These are phyloP conservation scores for Dryadomyces quercivorus DNA, from an alignment of 2,329 filamentous ascomycete species.

Conservation along the genomic window DNA sequence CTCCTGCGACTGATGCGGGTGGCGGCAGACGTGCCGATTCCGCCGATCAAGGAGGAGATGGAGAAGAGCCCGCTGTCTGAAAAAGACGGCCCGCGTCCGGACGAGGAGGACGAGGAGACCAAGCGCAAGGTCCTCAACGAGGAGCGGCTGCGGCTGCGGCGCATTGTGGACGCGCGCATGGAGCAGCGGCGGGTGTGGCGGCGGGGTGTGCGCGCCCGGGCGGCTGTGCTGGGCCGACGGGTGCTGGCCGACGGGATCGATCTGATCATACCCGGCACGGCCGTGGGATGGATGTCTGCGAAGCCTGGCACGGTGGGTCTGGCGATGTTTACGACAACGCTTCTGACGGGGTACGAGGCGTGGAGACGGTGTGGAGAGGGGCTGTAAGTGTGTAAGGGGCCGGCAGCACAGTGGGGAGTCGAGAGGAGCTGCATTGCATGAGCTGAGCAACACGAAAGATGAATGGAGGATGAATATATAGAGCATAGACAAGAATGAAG, in stretches of 20 bases:
- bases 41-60: not conserved
- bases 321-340: constrained; percentile 48
- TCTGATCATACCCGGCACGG: constrained; percentile 45
- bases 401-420: not conserved
- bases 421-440: not conserved
- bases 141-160: constrained; percentile 24
- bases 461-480: not conserved
- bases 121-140: constrained; percentile 16
- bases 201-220: constrained; percentile 11
- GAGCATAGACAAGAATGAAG: too few relatives aligned
- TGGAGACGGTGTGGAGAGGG: constrained; percentile 34
- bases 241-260: constrained; percentile 49
- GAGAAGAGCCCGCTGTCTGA: not conserved
- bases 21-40: constrained; percentile 17
- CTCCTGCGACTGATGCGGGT: constrained; percentile 28
- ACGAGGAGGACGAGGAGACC: constrained; percentile 18
- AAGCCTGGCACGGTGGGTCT: constrained; percentile 39
- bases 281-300: constrained; percentile 47
- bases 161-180: constrained; percentile 21
- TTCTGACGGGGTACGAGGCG: constrained; percentile 46
- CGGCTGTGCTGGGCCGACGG: constrained; percentile 28
- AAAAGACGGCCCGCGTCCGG: constrained; percentile 6
- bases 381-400: not conserved
- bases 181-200: constrained; percentile 18
- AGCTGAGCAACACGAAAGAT: too few relatives aligned